phyloP scores from a whole-genome alignment of 202 grass and related monocot genomes.

The Eragrostis tef region DNA sequence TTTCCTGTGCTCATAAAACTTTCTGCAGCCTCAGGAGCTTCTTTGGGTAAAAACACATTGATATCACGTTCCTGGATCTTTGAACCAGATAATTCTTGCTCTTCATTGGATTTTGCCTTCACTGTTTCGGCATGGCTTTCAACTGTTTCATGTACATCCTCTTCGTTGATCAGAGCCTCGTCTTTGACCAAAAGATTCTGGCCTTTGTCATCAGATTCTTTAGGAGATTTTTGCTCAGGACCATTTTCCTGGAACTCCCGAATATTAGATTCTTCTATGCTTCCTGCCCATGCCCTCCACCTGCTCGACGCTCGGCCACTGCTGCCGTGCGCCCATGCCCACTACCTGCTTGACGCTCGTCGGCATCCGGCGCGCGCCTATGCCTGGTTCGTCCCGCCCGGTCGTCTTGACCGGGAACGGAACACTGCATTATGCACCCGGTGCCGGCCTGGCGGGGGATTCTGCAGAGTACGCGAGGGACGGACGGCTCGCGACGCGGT shows the following conservation, averaged over 20 bases:
- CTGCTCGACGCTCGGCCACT: constrained; percentile 19
- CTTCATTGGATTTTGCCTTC: constrained; percentile 33
- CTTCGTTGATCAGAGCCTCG: constrained; percentile 45
- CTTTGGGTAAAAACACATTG: constrained; percentile 43
- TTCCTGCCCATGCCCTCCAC: constrained; percentile 22
- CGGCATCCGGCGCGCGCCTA: background rate
- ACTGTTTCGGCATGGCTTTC: constrained; percentile 39
- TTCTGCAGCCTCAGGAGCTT: constrained; percentile 20
- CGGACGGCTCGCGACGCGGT: background rate
- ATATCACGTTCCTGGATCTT: constrained; percentile 52
- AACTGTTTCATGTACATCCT: constrained; percentile 34
- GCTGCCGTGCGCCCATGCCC: background rate
- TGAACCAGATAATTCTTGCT: constrained; percentile 42
- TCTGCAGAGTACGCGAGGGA: background rate
- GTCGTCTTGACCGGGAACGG: background rate
- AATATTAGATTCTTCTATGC: constrained; percentile 27
- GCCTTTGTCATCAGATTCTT: constrained; percentile 43
- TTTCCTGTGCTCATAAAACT: constrained; percentile 9
- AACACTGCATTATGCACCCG: background rate
- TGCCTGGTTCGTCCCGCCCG: background rate
- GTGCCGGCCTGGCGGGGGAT: background rate
- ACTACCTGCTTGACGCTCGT: no score
- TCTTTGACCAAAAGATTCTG: constrained; percentile 31
- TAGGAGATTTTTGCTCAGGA: constrained; percentile 31
- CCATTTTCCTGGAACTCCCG: constrained; percentile 43